Percentiles rank a stretch among this genome's conserved stretches.
phyloP scores from a whole-genome alignment of 208 protist species.

The Trichomonas tenax region DNA sequence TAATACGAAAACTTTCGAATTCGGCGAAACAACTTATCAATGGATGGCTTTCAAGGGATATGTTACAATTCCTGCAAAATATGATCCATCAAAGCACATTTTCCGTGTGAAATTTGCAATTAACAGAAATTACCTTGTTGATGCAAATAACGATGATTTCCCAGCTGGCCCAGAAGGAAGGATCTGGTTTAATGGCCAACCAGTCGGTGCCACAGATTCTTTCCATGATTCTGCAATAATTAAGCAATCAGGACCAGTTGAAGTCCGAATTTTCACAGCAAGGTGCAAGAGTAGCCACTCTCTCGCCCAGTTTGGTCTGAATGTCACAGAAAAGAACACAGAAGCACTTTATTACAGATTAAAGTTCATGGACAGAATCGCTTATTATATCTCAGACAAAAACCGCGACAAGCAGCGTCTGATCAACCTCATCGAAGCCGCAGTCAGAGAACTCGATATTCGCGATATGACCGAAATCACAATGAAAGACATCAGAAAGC shows the following conservation, averaged over 20 bases:
- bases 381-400: neutral
- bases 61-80: neutral
- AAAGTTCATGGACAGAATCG: neutral
- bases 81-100: neutral
- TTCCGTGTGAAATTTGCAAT: neutral
- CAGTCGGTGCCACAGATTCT: neutral
- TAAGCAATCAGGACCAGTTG: neutral
- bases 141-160: neutral
- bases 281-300: neutral
- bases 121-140: neutral
- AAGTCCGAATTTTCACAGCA: neutral
- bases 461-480: neutral
- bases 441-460: neutral
- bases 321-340: neutral
- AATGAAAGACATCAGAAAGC: neutral
- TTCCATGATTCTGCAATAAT: neutral
- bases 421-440: neutral
- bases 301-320: neutral
- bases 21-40: neutral
- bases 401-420: neutral
- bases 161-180: neutral
- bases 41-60: constrained; percentile 2
- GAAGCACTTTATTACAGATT: neutral
- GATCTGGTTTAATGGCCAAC: neutral
- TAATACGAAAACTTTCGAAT: neutral